phyloP scores from a whole-genome alignment of 164 flowering plant species.

The Vitis labrusca region DNA sequence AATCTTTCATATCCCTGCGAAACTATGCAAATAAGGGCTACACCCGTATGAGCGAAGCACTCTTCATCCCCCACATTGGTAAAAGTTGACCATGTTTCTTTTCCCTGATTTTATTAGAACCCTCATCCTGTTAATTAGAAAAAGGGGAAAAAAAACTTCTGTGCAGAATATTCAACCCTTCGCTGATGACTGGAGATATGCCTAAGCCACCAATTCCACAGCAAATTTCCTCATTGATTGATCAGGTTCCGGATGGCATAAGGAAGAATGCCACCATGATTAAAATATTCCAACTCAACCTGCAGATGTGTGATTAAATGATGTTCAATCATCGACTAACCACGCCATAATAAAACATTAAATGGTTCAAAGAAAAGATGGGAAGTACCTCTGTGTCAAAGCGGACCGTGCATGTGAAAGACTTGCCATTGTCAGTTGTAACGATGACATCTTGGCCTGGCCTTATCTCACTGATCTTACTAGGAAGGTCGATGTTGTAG shows the following conservation, averaged over 20 bases:
- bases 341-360: too few relatives aligned
- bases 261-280: slow-evolving; percentile 43
- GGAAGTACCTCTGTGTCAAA: slow-evolving; percentile 44
- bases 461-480: slow-evolving; percentile 29
- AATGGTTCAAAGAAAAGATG: background rate
- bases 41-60: background rate
- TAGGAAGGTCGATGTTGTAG: slow-evolving; percentile 37
- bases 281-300: slow-evolving; percentile 41
- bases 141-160: background rate
- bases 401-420: slow-evolving; percentile 42
- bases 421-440: slow-evolving; percentile 35
- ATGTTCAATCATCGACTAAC: background rate
- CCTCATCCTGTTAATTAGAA: background rate
- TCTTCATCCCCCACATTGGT: background rate
- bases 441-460: slow-evolving; percentile 49
- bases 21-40: background rate
- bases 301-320: slow-evolving; percentile 7
- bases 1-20: too few relatives aligned
- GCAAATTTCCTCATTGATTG: slow-evolving; percentile 4
- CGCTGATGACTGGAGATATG: too few relatives aligned
- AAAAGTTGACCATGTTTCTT: background rate
- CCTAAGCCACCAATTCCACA: too few relatives aligned
- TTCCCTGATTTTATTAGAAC: background rate
- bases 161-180: too few relatives aligned
- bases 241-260: slow-evolving; percentile 34